A percentile compares a stretch with the other conserved stretches of the same genome.
phyloP scores from a whole-genome alignment of 2,329 filamentous ascomycete species.

The Claviceps arundinis region DNA sequence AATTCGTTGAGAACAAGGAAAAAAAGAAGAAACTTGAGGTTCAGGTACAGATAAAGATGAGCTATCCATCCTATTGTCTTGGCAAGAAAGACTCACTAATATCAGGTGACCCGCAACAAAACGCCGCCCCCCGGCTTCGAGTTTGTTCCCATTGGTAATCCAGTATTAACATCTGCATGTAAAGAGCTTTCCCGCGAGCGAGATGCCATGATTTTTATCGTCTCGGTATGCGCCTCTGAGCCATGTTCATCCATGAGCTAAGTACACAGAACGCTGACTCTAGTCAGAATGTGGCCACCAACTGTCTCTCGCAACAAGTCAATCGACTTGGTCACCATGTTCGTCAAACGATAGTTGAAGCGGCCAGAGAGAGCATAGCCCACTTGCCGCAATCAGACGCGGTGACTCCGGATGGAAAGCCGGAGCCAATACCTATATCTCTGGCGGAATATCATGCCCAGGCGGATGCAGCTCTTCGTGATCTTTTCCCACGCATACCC shows the following conservation, averaged over 20 bases:
- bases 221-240: slow-evolving; percentile 33
- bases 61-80: slow-evolving; percentile 1
- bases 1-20: slow-evolving; percentile 50
- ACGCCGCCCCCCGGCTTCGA: slow-evolving; percentile 46
- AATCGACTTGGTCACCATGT: slow-evolving; percentile 50
- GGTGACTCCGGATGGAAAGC: slow-evolving; percentile 18
- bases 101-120: slow-evolving; percentile 37
- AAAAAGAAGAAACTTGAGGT: slow-evolving; percentile 52
- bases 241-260: background rate
- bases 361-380: slow-evolving; percentile 27
- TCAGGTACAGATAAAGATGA: slow-evolving; percentile 31
- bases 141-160: slow-evolving; percentile 50
- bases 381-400: slow-evolving; percentile 12
- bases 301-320: slow-evolving; percentile 36
- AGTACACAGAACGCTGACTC: slow-evolving; percentile 1
- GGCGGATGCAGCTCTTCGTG: slow-evolving; percentile 47
- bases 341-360: slow-evolving; percentile 43
- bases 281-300: slow-evolving; percentile 14
- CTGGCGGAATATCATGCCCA: slow-evolving; percentile 49
- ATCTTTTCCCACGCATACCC: slow-evolving; percentile 52
- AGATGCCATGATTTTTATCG: slow-evolving; percentile 52
- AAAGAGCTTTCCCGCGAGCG: slow-evolving; percentile 51
- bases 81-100: slow-evolving; percentile 14
- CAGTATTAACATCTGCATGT: slow-evolving; percentile 44
- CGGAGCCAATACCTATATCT: slow-evolving; percentile 46